A percentile compares a stretch with the other conserved stretches of the same genome.
Evolutionary conservation across 768 basidiomycete genomes (phyloP).

Genomic region (Pleurotus tuber-regium): DNA sequence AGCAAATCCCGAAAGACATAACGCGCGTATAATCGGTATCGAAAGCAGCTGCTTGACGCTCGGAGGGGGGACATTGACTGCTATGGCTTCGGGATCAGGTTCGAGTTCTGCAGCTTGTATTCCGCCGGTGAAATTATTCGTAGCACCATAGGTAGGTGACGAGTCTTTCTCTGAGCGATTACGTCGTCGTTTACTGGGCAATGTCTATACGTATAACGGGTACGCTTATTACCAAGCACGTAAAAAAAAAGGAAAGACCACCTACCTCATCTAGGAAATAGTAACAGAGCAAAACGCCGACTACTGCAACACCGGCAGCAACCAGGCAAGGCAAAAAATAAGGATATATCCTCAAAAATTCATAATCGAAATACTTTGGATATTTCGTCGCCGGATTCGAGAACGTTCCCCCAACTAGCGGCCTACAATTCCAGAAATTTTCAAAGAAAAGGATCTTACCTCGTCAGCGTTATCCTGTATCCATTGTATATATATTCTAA

Average conservation of each 20-base stretch:
- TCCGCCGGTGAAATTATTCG: too few relatives aligned
- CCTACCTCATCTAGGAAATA: slow-evolving; percentile 59
- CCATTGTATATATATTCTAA: too few relatives aligned
- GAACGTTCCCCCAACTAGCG: slow-evolving; percentile 60
- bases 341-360: slow-evolving; percentile 47
- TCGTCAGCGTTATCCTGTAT: too few relatives aligned
- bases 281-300: slow-evolving; percentile 43
- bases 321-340: slow-evolving; percentile 64
- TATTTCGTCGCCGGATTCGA: slow-evolving; percentile 54
- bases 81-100: too few relatives aligned
- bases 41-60: slow-evolving; percentile 37
- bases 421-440: slow-evolving; percentile 32
- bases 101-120: too few relatives aligned
- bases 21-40: slow-evolving; percentile 50
- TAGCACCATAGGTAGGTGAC: too few relatives aligned
- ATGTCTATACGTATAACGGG: slow-evolving; percentile 26
- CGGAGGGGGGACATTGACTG: slow-evolving; percentile 15
- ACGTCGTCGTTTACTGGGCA: slow-evolving; percentile 6
- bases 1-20: slow-evolving; percentile 50
- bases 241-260: slow-evolving; percentile 10
- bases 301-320: slow-evolving; percentile 38
- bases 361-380: slow-evolving; percentile 38
- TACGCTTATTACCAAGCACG: slow-evolving; percentile 52
- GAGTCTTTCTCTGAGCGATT: too few relatives aligned
- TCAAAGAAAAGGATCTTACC: background rate